Conservation (phyloP, 257 asterid species). For the Striga asiatica region DNA sequence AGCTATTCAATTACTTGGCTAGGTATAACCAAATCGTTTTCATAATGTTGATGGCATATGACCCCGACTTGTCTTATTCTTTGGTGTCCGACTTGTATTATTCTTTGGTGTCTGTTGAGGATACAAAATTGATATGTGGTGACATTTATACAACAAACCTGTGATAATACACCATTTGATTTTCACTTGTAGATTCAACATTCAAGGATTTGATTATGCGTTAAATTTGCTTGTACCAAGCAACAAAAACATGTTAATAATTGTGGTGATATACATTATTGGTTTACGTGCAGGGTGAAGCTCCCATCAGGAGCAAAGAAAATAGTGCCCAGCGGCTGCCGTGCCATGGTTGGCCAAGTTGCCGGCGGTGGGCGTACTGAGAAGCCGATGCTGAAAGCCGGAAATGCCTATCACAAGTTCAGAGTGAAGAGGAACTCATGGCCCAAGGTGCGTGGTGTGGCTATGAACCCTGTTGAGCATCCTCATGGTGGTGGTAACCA, state of each 20-base stretch:
- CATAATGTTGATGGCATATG: too few relatives aligned
- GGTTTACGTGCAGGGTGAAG: slow-evolving; percentile 22
- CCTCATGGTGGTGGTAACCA: slow-evolving; percentile 74
- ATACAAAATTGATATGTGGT: too few relatives aligned
- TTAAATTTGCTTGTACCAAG: neutral
- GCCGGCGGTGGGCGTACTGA: slow-evolving; percentile 55
- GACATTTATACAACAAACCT: too few relatives aligned
- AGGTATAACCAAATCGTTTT: too few relatives aligned
- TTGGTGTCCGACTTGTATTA: too few relatives aligned
- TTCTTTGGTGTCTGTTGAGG: too few relatives aligned
- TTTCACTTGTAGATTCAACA: too few relatives aligned
- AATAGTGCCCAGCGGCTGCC: slow-evolving; percentile 44
- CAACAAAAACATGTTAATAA: neutral
- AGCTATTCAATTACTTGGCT: too few relatives aligned
- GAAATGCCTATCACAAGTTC: slow-evolving; percentile 45
- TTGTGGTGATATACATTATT: too few relatives aligned
- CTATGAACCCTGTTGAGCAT: slow-evolving; percentile 66
- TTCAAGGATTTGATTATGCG: too few relatives aligned
- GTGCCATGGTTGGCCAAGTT: slow-evolving; percentile 51
- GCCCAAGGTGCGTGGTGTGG: slow-evolving; percentile 69
- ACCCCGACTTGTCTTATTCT: too few relatives aligned
- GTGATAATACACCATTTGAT: too few relatives aligned
- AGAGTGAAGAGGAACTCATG: slow-evolving; percentile 55
- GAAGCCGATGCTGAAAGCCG: slow-evolving; percentile 45
- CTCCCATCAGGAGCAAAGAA: slow-evolving; percentile 53